Percentiles rank a stretch among this genome's conserved stretches.
phyloP scores from a whole-genome alignment of 768 basidiomycete genomes.

The Roridomyces roridus region DNA sequence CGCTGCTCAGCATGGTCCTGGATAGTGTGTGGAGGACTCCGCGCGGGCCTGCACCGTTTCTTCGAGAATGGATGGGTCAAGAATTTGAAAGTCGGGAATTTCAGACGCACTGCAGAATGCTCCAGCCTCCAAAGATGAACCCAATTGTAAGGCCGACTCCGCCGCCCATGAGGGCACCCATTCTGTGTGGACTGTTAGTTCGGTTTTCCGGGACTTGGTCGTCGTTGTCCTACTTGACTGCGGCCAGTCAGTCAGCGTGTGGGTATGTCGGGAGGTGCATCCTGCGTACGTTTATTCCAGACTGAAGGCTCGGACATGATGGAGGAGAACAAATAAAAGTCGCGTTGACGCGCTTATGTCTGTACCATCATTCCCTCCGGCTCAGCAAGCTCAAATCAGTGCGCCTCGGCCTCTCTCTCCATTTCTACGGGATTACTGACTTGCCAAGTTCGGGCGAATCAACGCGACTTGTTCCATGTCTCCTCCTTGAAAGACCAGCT shows the following conservation, averaged over 20 bases:
- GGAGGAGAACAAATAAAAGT: conserved; percentile 19
- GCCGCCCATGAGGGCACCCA: conserved; percentile 92
- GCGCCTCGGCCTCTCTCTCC: conserved; percentile 35
- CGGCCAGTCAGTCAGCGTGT: conserved; percentile 5
- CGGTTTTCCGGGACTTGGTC: conserved; percentile 3
- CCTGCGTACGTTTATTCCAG: conserved; percentile 74
- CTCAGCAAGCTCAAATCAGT: conserved; percentile 91
- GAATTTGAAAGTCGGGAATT: too few species aligned
- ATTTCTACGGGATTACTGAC: conserved; percentile 16
- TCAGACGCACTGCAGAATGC: conserved; percentile 81
- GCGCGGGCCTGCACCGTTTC: conserved; percentile 90
- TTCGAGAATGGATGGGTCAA: too few species aligned
- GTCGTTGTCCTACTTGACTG: conserved; percentile 63
- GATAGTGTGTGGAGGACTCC: conserved; percentile 91
- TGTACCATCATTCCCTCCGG: conserved; percentile 65
- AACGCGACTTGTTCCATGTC: conserved; percentile 82
- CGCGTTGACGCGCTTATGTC: conserved; percentile 26
- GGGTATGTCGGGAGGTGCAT: conserved; percentile 18
- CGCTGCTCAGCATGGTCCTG: conserved; percentile 98
- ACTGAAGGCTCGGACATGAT: conserved; percentile 62
- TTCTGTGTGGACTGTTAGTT: conserved; percentile 51
- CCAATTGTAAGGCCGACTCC: conserved; percentile 97
- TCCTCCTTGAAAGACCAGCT: conserved; percentile 76
- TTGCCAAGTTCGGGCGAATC: conserved; percentile 77
- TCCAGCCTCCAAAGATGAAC: conserved; percentile 95